phyloP scores from a whole-genome alignment of 2,329 filamentous ascomycete genomes.

The Trichoderma sp. region DNA sequence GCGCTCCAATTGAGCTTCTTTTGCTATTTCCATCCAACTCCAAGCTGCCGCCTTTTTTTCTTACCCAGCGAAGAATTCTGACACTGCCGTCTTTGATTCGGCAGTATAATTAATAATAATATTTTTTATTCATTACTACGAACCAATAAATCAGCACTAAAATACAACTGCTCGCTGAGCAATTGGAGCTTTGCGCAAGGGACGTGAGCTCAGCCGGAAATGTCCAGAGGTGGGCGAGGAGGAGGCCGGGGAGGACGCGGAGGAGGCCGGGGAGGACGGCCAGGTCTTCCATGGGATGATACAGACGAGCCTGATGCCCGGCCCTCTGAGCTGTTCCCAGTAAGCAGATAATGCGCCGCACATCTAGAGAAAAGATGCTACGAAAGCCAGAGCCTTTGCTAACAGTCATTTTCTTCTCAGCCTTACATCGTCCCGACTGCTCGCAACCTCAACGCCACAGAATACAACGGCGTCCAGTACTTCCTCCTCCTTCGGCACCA shows the following conservation, averaged over 20 bases:
- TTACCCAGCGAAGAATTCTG: neutral
- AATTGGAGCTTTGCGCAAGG: neutral
- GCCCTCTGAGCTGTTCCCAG: constrained; percentile 62
- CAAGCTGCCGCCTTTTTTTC: neutral
- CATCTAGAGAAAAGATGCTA: neutral
- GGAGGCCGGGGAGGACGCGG: constrained; percentile 54
- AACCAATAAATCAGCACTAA: neutral
- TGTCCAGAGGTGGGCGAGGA: constrained; percentile 56
- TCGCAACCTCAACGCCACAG: constrained; percentile 46
- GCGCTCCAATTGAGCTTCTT: constrained; percentile 16
- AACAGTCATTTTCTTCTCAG: constrained; percentile 35
- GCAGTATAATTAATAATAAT: neutral
- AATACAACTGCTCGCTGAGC: neutral
- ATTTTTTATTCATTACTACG: neutral
- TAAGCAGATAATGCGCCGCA: constrained; percentile 35
- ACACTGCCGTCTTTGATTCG: neutral
- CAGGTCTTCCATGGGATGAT: constrained; percentile 54
- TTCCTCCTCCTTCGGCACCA: constrained; percentile 60
- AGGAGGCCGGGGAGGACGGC: constrained; percentile 49
- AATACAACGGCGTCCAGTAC: constrained; percentile 51
- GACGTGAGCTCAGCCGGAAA: constrained; percentile 31
- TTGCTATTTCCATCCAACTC: neutral
- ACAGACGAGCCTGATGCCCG: constrained; percentile 58
- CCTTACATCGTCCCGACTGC: constrained; percentile 53
- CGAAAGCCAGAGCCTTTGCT: neutral